These are phyloP conservation scores for Royoungia palumana DNA, from an alignment of 768 basidiomycete genomes.

Conservation along the genomic window DNA sequence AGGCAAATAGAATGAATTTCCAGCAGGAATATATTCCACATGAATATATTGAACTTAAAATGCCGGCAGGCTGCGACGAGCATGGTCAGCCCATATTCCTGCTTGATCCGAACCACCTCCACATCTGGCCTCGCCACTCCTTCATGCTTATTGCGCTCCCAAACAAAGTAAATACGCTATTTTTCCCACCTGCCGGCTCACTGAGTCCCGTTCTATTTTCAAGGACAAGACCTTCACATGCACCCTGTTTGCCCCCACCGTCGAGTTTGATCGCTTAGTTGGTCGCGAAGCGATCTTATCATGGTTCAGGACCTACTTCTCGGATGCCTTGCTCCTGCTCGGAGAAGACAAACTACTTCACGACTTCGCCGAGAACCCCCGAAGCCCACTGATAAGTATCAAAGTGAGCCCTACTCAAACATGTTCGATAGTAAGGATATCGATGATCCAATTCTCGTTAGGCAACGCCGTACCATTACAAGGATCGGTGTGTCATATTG, in stretches of 20 bases:
- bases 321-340: conserved; percentile 82
- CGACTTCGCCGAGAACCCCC: conserved; percentile 81
- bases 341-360: conserved; percentile 74
- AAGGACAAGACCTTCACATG: conserved; percentile 98
- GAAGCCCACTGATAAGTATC: conserved; percentile 87
- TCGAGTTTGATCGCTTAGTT: conserved; percentile 66
- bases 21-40: conserved; percentile 93
- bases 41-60: conserved; percentile 94
- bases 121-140: conserved; percentile 98
- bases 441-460: conserved; percentile 32
- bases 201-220: conserved; percentile 7
- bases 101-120: conserved; percentile 93
- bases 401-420: conserved; percentile 58
- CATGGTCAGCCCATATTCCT: conserved; percentile 66
- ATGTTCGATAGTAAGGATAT: conserved; percentile 17
- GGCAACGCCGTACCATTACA: conserved; percentile 88
- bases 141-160: conserved; percentile 99
- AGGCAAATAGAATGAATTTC: conserved; percentile 78
- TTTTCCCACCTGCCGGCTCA: conserved; percentile 27
- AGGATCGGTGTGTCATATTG: conserved; percentile 80
- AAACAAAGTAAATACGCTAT: conserved; percentile 68
- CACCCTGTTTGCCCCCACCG: conserved; percentile 87
- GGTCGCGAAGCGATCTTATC: conserved; percentile 52
- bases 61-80: conserved; percentile 72
- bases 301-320: conserved; percentile 85